phyloP scores from a whole-genome alignment of 2,329 filamentous ascomycete genomes.

The Blumeriella jaapii region DNA sequence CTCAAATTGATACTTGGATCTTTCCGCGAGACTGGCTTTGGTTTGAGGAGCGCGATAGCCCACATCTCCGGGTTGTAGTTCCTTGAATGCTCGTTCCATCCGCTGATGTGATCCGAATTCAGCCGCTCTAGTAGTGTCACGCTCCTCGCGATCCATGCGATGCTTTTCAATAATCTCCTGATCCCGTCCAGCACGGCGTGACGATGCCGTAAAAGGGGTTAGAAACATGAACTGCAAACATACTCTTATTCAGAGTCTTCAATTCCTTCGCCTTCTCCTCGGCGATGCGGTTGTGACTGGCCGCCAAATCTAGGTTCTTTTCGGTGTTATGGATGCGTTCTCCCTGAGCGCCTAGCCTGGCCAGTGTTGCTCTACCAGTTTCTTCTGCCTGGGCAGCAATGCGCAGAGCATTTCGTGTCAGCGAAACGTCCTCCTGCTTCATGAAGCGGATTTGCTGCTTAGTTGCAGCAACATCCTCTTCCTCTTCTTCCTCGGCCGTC shows the following conservation, averaged over 20 bases:
- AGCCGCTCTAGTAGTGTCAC: conserved; percentile 49
- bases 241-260: conserved; percentile 75
- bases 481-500: conserved; percentile 65
- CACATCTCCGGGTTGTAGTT: conserved; percentile 28
- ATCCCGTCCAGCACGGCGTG: conserved; percentile 52
- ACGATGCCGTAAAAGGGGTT: conserved; percentile 68
- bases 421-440: conserved; percentile 67
- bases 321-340: conserved; percentile 76
- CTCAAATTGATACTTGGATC: conserved; percentile 67
- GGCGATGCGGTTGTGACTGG: conserved; percentile 63
- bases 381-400: conserved; percentile 59
- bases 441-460: conserved; percentile 65
- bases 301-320: conserved; percentile 67
- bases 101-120: conserved; percentile 40
- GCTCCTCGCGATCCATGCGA: conserved; percentile 51
- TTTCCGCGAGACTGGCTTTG: conserved; percentile 40
- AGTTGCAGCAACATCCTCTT: conserved; percentile 58
- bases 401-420: conserved; percentile 56
- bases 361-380: conserved; percentile 59
- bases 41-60: conserved; percentile 21
- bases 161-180: conserved; percentile 58
- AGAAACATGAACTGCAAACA: conserved; percentile 75
- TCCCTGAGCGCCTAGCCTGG: conserved; percentile 63
- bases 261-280: conserved; percentile 74
- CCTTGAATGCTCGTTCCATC: conserved; percentile 40